Percentiles rank a stretch among this genome's conserved stretches.
Evolutionary conservation across 2,329 filamentous ascomycete genomes (phyloP).

Genomic region (Penicillium decumbens): DNA sequence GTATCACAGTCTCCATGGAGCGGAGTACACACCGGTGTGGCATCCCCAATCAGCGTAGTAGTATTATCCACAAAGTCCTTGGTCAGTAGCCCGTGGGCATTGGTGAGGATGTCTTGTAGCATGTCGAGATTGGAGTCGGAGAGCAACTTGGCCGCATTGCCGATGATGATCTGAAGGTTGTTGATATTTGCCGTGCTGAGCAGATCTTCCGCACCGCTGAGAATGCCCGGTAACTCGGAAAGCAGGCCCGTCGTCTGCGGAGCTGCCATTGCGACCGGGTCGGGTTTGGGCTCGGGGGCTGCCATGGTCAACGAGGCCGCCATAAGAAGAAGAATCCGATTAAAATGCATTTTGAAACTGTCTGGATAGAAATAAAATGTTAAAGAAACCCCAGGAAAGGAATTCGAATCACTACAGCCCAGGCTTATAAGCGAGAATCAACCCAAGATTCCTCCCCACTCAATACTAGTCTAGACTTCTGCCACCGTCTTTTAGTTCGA

Average conservation of each 20-base stretch:
- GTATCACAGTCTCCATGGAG: neutral
- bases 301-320: constrained; percentile 18
- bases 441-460: neutral
- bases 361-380: neutral
- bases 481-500: neutral
- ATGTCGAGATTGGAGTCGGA: constrained; percentile 21
- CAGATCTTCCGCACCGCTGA: constrained; percentile 19
- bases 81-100: constrained; percentile 25
- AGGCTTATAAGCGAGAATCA: neutral
- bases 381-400: neutral
- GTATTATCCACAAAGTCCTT: constrained; percentile 29
- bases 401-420: too few species aligned
- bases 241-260: constrained; percentile 24
- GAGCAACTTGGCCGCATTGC: constrained; percentile 22
- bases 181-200: constrained; percentile 18
- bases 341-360: constrained; percentile 20
- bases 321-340: constrained; percentile 19
- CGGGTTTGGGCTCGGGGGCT: constrained; percentile 19
- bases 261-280: constrained; percentile 22
- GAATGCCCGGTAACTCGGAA: constrained; percentile 23
- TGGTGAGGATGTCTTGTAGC: constrained; percentile 25
- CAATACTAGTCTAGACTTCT: neutral
- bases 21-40: constrained; percentile 27
- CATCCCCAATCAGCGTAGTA: constrained; percentile 30
- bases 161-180: constrained; percentile 20